Evolutionary conservation across 1,139 yeast species (phyloP).

Genomic region (Blastobotrys malaysiensis): DNA sequence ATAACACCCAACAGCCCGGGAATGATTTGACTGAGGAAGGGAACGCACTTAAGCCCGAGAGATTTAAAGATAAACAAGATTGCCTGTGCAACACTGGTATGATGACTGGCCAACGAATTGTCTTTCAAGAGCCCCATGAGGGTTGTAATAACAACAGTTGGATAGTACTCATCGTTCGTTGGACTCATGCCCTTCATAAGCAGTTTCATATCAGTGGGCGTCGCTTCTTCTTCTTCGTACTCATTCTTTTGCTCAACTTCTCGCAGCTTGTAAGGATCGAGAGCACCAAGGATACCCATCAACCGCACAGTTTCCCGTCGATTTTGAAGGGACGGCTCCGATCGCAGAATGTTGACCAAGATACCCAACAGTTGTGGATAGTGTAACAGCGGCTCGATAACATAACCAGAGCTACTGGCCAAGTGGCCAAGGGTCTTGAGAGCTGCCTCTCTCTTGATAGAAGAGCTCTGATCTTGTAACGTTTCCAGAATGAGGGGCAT

Average conservation of each 20-base stretch:
- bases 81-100: conserved; percentile 86
- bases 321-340: conserved; percentile 68
- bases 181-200: conserved; percentile 95
- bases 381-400: conserved; percentile 85
- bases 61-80: conserved; percentile 87
- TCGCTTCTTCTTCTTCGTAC: conserved; percentile 67
- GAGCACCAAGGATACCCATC: conserved; percentile 89
- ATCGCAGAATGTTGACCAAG: conserved; percentile 71
- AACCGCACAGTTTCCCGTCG: conserved; percentile 84
- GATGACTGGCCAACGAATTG: conserved; percentile 77
- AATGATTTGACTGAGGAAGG: conserved; percentile 77
- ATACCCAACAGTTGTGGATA: conserved; percentile 85
- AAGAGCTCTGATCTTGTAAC: conserved; percentile 86
- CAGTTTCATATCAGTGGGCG: conserved; percentile 83
- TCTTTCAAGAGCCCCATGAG: conserved; percentile 80
- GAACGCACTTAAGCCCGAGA: conserved; percentile 80
- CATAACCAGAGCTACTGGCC: conserved; percentile 89
- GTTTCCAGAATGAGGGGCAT: conserved; percentile 88
- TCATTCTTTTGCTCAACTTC: conserved; percentile 76
- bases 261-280: conserved; percentile 92
- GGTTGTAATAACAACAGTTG: conserved; percentile 87
- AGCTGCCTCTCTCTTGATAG: conserved; percentile 84
- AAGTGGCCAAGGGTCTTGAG: conserved; percentile 81
- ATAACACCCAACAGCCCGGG: conserved; percentile 85
- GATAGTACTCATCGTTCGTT: conserved; percentile 87